Percentiles rank a stretch among this genome's conserved stretches.
phyloP scores from a whole-genome alignment of 2,329 filamentous ascomycete species.

The Trichophyton schoenleinii region DNA sequence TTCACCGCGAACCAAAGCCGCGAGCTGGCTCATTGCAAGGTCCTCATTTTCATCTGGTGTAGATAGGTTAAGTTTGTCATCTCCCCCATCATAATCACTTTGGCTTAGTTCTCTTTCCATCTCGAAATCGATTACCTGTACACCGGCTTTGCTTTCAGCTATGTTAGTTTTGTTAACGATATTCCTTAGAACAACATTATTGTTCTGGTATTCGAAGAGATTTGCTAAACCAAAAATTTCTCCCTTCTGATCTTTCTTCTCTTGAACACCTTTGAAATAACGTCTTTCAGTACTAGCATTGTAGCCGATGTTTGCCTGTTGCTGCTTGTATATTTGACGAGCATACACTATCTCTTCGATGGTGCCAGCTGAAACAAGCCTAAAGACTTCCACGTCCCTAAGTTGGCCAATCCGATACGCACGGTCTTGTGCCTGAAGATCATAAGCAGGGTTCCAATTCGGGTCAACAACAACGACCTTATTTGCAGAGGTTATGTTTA shows the following conservation, averaged over 20 bases:
- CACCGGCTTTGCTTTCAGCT: constrained; percentile 77
- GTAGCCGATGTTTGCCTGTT: constrained; percentile 96
- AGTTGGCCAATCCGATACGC: constrained; percentile 92
- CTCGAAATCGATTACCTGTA: constrained; percentile 66
- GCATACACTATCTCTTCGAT: constrained; percentile 97
- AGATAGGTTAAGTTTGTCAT: constrained; percentile 12
- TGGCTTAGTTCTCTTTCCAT: constrained; percentile 46
- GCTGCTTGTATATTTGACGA: constrained; percentile 95
- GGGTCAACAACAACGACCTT: constrained; percentile 96
- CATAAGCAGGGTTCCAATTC: constrained; percentile 93
- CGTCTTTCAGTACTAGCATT: constrained; percentile 81
- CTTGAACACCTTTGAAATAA: constrained; percentile 91
- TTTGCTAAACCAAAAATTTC: constrained; percentile 90
- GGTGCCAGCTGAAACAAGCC: constrained; percentile 78
- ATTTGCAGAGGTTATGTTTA: constrained; percentile 96
- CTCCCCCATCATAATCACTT: constrained; percentile 37
- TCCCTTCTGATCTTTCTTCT: constrained; percentile 67
- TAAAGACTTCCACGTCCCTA: constrained; percentile 88
- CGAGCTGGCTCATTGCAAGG: constrained; percentile 60
- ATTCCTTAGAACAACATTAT: constrained; percentile 72
- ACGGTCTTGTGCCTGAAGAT: constrained; percentile 89
- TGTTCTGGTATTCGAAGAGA: constrained; percentile 67
- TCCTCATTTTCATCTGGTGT: constrained; percentile 44
- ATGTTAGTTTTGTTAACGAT: constrained; percentile 99
- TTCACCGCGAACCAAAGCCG: constrained; percentile 45